Evolutionary conservation across 139 green algal species (phyloP).

Genomic region (Chlorella vulgaris): DNA sequence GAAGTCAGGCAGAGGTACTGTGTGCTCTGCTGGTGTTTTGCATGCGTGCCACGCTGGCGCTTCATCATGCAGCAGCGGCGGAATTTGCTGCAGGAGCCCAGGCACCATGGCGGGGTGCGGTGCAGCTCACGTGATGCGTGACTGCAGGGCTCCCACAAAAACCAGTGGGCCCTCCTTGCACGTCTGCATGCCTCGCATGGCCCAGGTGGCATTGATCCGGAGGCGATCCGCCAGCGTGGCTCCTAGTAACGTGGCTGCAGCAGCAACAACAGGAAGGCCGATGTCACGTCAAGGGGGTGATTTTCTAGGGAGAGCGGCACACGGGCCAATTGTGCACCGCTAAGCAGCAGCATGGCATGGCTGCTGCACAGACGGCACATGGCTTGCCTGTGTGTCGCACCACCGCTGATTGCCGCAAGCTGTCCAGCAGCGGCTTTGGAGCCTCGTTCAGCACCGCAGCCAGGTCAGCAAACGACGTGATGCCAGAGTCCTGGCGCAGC

Average conservation of each 20-base stretch:
- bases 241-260: constrained; percentile 40
- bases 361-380: neutral
- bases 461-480: constrained; percentile 64
- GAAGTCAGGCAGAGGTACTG: neutral
- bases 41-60: too few species aligned
- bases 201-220: constrained; percentile 60
- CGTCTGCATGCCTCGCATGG: constrained; percentile 31
- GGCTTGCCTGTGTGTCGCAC: constrained; percentile 46
- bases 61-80: too few species aligned
- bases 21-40: too few species aligned
- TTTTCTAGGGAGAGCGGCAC: too few species aligned
- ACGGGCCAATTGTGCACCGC: too few species aligned
- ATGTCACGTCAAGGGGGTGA: too few species aligned
- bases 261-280: too few species aligned
- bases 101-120: too few species aligned
- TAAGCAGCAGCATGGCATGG: too few species aligned
- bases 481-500: constrained; percentile 51
- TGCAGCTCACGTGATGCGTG: constrained; percentile 10
- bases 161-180: neutral
- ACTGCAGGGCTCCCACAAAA: constrained; percentile 29
- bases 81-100: too few species aligned
- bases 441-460: constrained; percentile 55
- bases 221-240: constrained; percentile 56
- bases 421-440: constrained; percentile 58
- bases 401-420: constrained; percentile 57